phyloP scores from a whole-genome alignment of 1,284 basidiomycete species.

The Apiotrichum akiyoshidainum region DNA sequence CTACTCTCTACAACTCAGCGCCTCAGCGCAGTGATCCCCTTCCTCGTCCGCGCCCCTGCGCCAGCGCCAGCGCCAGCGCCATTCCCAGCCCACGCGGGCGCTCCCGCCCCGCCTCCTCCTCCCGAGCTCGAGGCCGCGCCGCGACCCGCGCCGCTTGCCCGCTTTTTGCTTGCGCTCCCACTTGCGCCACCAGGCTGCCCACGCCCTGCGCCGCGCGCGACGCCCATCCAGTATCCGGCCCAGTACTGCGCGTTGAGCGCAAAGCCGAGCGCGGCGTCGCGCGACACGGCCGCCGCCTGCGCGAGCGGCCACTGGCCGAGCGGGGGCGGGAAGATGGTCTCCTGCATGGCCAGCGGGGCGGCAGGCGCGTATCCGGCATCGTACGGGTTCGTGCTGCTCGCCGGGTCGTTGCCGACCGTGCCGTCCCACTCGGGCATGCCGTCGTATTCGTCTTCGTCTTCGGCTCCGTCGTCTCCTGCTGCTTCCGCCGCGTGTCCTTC shows the following conservation, averaged over 20 bases:
- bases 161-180: background rate
- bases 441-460: slow-evolving; percentile 3
- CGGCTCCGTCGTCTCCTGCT: background rate
- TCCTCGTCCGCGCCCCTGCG: too few relatives aligned
- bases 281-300: slow-evolving; percentile 7
- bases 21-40: too few relatives aligned
- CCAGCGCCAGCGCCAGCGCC: too few relatives aligned
- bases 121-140: background rate
- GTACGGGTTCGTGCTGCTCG: background rate
- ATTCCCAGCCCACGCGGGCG: too few relatives aligned
- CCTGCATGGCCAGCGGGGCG: slow-evolving; percentile 3
- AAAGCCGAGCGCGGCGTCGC: slow-evolving; percentile 38
- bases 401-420: background rate
- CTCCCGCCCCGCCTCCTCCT: too few relatives aligned
- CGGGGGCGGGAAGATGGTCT: slow-evolving; percentile 18
- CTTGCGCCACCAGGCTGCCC: background rate
- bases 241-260: slow-evolving; percentile 48
- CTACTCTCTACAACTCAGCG: too few relatives aligned
- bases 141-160: background rate
- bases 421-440: slow-evolving; percentile 5
- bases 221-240: slow-evolving; percentile 50
- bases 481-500: background rate
- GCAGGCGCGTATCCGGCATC: background rate
- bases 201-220: slow-evolving; percentile 24
- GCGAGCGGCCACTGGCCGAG: slow-evolving; percentile 14